Evolutionary conservation across 2,329 filamentous ascomycete species (phyloP).

Genomic region (Cercospora sp.): DNA sequence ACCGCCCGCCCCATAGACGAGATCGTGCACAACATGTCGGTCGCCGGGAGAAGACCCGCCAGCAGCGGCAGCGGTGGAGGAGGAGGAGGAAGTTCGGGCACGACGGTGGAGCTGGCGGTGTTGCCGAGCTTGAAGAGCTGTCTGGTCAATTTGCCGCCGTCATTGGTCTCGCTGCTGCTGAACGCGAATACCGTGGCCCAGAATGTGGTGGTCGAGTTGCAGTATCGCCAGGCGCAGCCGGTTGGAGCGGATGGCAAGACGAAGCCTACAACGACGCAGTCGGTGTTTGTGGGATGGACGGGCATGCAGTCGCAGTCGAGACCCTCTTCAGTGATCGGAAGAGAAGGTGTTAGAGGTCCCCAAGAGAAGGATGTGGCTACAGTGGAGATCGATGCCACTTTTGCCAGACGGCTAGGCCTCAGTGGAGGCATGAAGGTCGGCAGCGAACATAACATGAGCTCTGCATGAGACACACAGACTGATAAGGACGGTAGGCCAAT

Average conservation of each 20-base stretch:
- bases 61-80: background rate
- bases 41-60: slow-evolving; percentile 17
- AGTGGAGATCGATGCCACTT: slow-evolving; percentile 84
- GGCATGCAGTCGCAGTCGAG: slow-evolving; percentile 94
- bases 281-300: slow-evolving; percentile 91
- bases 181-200: slow-evolving; percentile 91
- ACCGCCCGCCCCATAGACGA: slow-evolving; percentile 11
- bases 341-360: slow-evolving; percentile 63
- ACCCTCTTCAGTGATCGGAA: slow-evolving; percentile 68
- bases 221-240: slow-evolving; percentile 63
- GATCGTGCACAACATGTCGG: slow-evolving; percentile 17
- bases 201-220: slow-evolving; percentile 93
- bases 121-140: slow-evolving; percentile 84
- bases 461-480: slow-evolving; percentile 40
- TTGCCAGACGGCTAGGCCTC: slow-evolving; percentile 74
- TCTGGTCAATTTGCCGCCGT: slow-evolving; percentile 85
- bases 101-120: slow-evolving; percentile 68
- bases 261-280: slow-evolving; percentile 53
- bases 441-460: slow-evolving; percentile 47
- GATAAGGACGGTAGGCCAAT: slow-evolving; percentile 51
- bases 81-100: slow-evolving; percentile 4
- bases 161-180: slow-evolving; percentile 78
- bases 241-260: slow-evolving; percentile 42
- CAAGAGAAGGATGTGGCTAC: slow-evolving; percentile 74
- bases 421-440: slow-evolving; percentile 77